Evolutionary conservation across 371 early-diverging fungal genomes (phyloP), one percentile per base, ranked within the genome.

Genomic region (Basidiobolus heterosporus): DNA sequence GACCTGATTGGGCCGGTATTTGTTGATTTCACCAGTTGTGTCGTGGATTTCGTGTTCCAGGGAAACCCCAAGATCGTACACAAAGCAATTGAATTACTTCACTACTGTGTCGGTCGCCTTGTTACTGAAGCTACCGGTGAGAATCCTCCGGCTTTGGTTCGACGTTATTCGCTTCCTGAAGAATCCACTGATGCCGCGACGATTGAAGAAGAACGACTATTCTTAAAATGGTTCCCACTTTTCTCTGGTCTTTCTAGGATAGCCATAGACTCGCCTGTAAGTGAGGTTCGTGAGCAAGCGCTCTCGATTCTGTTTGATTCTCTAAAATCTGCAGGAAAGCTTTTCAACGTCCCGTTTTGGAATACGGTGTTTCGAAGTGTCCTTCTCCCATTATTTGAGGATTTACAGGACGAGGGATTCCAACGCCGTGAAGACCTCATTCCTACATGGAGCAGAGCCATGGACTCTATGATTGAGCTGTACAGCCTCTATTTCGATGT

Each of bases 331-430:
- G 64, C 87, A 40, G 91, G 90, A 1, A 48, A 60, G 2, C 45
- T 58, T 8, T 89, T 78, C 53, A 69, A 81, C n/a, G 62, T 62
- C 1, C 78, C 79, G 18, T 85, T 85, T 45, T 91, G 91, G 90
- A 72, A 78, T 14, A 73, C 84, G 4, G 64, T 91, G 4, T 69
- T 85, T 16, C 73, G 80, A 8, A 81, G 84, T 20, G 81, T 91
- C 8, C 75, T 91, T 9, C 90, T 91, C 56, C 83, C 88, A 0
- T 72, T 94, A 16, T 94, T 94, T 63, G 82, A 82, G 41, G 88
- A 88, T 53, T 56, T 91, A 21, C 8, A 63, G 64, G 61, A 54
- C 62, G 14, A 54, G 62, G 1, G 70, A 70, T 40, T 72, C 71
- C 38, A 55, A 62, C 11, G 68, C 64, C 44, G 70, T 71, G 1